Base-by-base conservation (phyloP, 2,329 filamentous ascomycete species). In the Fusarium subglutinans region DNA sequence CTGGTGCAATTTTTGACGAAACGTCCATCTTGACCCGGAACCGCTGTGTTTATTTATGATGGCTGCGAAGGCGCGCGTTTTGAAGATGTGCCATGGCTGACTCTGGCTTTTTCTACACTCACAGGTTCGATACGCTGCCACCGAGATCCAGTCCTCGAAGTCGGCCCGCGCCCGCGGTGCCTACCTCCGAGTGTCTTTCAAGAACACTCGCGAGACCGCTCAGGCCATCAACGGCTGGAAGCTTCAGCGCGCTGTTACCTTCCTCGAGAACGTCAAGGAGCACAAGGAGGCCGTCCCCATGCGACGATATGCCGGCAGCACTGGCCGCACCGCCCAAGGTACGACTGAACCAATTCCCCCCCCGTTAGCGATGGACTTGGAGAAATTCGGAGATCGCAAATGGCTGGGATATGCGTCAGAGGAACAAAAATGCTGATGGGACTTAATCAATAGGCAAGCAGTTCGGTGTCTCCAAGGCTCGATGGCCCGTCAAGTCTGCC, bases 161-260 rank as follows among this genome's bases (percentile, higher is more conserved):
- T 97, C 94, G 89, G 96, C 96, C 87, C 94, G 96, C 90, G 93
- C 96, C 85, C 95, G 96, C 88, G 96, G 97, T 87, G 95, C 95
- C 86, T 99, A 98, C 91, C 94, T 99, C 83, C 95, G 96, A 86
- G 96, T 98, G 82, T 97, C 94, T 82, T 99, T 98, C 94, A 99
- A 99, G 93, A 99, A 99, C 93, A 99, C 96, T 86, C 95, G 96
- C 84, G 97, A 99, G 91, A 98, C 96, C 80, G 96, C 97, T 78
- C 96, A 98, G 90, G 95, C 95, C 83, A 98, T 99, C 92, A 98
- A 96, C 89, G 96, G 96, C 88, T 98, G 95, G 95, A 98, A 98
- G 90, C 86, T 98, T 84, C 90, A 94, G 88, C 95, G 96, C 84
- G 96, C 96, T 83, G 88, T 98, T 81, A 92, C 92, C 85, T 99